These are phyloP conservation scores for Termitomyces sp. DNA, from an alignment of 768 basidiomycete genomes.

Conservation along the genomic window DNA sequence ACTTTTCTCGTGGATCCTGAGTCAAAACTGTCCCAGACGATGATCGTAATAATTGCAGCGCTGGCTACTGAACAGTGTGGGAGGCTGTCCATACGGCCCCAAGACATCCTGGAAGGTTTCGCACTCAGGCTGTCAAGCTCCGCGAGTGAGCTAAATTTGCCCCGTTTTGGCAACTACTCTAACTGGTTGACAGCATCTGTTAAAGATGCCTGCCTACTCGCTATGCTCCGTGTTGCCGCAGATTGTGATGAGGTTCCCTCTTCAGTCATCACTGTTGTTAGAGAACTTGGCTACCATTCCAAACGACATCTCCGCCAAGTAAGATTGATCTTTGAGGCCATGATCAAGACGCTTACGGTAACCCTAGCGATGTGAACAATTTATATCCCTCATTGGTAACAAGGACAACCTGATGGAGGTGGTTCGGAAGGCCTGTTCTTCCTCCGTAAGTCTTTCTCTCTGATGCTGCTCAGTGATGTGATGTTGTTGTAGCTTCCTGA, in stretches of 20 bases:
- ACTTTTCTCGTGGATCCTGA: slow-evolving; percentile 35
- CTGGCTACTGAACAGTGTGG: slow-evolving; percentile 58
- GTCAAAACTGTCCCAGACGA: slow-evolving; percentile 42
- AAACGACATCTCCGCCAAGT: slow-evolving; percentile 58
- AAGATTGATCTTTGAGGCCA: slow-evolving; percentile 10
- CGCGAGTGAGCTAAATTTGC: slow-evolving; percentile 30
- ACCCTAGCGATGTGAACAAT: slow-evolving; percentile 65
- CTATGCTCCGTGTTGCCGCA: slow-evolving; percentile 63
- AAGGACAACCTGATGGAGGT: slow-evolving; percentile 40
- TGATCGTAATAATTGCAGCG: slow-evolving; percentile 64
- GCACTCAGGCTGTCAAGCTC: slow-evolving; percentile 32
- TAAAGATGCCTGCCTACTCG: slow-evolving; percentile 66
- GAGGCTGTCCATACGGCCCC: slow-evolving; percentile 42
- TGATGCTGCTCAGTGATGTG: neutral
- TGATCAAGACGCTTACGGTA: slow-evolving; percentile 2
- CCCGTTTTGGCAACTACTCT: neutral
- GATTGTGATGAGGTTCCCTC: slow-evolving; percentile 51
- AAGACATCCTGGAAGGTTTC: slow-evolving; percentile 41
- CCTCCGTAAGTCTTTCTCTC: slow-evolving; percentile 40
- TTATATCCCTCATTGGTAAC: slow-evolving; percentile 42
- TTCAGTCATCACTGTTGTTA: slow-evolving; percentile 36
- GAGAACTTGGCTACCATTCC: slow-evolving; percentile 33
- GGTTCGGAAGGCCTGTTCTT: slow-evolving; percentile 40
- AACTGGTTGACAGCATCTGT: slow-evolving; percentile 46
- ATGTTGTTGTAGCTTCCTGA: slow-evolving; percentile 56